Percentiles rank a stretch among this genome's conserved stretches.
These are phyloP conservation scores for Aaosphaeria arxii DNA, from an alignment of 2,329 filamentous ascomycete species.

Conservation along the genomic window DNA sequence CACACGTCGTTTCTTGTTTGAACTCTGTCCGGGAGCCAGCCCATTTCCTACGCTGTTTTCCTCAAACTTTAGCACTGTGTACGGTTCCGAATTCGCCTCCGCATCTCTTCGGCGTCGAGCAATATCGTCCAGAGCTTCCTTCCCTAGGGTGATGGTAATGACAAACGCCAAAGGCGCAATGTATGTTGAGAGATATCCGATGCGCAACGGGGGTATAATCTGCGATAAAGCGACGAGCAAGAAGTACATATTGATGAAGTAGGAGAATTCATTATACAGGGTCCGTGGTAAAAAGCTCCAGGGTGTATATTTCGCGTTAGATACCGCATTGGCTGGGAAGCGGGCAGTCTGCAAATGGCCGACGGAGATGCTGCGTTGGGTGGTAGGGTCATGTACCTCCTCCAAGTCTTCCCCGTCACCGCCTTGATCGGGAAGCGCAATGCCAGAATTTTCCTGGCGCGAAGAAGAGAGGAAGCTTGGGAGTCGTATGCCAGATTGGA, in stretches of 20 bases:
- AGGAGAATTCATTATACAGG: slow-evolving; percentile 97
- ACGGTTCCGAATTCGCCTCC: slow-evolving; percentile 91
- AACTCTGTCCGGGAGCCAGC: slow-evolving; percentile 26
- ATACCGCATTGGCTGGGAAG: slow-evolving; percentile 88
- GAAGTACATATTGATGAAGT: slow-evolving; percentile 99
- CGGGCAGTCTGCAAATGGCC: slow-evolving; percentile 69
- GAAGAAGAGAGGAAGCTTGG: slow-evolving; percentile 60
- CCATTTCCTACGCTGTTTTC: slow-evolving; percentile 46
- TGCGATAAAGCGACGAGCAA: slow-evolving; percentile 92
- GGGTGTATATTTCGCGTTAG: slow-evolving; percentile 96
- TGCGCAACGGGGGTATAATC: slow-evolving; percentile 81
- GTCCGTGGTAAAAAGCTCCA: slow-evolving; percentile 93
- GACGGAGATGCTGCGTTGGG: slow-evolving; percentile 72
- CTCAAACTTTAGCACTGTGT: slow-evolving; percentile 72
- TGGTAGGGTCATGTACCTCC: slow-evolving; percentile 56
- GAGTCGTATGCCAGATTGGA: slow-evolving; percentile 58
- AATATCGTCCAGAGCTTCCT: slow-evolving; percentile 94
- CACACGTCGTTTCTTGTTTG: slow-evolving; percentile 26
- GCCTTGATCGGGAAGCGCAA: slow-evolving; percentile 18
- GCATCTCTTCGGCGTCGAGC: slow-evolving; percentile 79
- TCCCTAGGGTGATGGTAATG: slow-evolving; percentile 85
- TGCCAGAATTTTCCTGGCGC: slow-evolving; percentile 18
- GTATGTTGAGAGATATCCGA: slow-evolving; percentile 93
- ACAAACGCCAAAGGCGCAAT: slow-evolving; percentile 91
- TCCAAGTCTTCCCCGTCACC: slow-evolving; percentile 42